Base-by-base conservation (phyloP, 768 basidiomycete species). In the Kwoniella shandongensis region DNA sequence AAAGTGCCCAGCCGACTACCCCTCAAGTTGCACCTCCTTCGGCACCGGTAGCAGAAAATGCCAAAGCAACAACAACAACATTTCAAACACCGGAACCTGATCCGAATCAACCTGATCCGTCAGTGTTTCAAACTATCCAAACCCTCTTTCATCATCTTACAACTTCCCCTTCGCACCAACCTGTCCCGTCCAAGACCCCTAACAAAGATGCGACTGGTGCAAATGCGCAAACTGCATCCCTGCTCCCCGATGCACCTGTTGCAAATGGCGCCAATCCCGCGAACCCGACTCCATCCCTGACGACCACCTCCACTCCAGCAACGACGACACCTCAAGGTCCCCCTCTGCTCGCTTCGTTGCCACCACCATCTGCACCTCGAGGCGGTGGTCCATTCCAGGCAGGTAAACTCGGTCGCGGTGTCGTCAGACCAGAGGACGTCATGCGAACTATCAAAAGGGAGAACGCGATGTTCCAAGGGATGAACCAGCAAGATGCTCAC, bases 401-500 rank as follows among this genome's bases (percentile, higher is more conserved):
- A 29, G 75, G 75, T 13, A 66, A 69, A 8, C 51, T 76, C 3
- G 75, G 75, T 7, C 61, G 73, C 71, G 94, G 94, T 57, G 88
- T 88, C 8, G 83, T 97, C 39, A 83, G 91, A 1, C 96, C 96
- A 1, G 84, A 87, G 54, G 88, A 88, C 22, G 89, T 99, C 77
- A 87, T 99, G 73, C 86, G 91, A 71, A 94, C 94, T 74, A 83
- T 98, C 67, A 90, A 89, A 78, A 86, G 91, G 70, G 81, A 90
- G 68, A 98, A 98, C 76, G 90, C 91, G 68, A 81, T 87, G 44
- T 99, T 97, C 72, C 83, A 91, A 45, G 86, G 86, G 35, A 87
- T 88, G 15, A 88, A 88, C 83, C 96, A 99, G 74, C 96, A 99
- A 74, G 96, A 99, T 75, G 96, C 96, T 2, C 96, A 98, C 78